Conservation (phyloP, 768 basidiomycete genomes). For the Trametes gibbosa region DNA sequence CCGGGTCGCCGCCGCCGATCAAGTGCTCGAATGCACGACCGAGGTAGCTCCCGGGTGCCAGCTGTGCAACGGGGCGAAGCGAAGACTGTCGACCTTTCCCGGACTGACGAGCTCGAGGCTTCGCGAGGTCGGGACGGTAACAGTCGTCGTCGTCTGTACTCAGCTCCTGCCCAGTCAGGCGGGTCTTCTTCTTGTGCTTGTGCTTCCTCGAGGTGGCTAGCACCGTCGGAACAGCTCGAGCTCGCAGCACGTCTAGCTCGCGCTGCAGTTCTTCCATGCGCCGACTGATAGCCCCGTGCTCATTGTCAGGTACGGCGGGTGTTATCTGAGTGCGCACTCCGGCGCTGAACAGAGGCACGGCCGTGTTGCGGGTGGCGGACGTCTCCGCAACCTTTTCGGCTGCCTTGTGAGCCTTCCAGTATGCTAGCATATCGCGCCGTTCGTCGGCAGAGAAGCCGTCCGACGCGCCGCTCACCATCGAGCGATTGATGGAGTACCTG, state of each 20-base stretch:
- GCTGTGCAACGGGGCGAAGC: conserved; percentile 2
- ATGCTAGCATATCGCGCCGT: background rate
- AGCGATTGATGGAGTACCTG: background rate
- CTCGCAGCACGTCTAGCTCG: background rate
- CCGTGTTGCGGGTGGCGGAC: background rate
- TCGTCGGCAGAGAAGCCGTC: background rate
- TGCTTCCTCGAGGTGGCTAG: background rate
- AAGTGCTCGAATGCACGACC: conserved; percentile 1
- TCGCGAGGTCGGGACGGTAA: background rate
- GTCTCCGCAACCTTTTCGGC: background rate
- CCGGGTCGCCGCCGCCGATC: background rate
- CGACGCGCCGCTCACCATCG: background rate
- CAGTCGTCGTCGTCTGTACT: background rate
- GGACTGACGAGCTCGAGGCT: background rate
- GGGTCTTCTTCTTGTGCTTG: background rate
- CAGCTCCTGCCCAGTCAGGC: background rate
- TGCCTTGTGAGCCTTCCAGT: background rate
- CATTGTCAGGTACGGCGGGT: background rate
- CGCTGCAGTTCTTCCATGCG: background rate
- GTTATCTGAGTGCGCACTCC: background rate
- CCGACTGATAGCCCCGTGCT: background rate
- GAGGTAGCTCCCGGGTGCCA: conserved; percentile 7
- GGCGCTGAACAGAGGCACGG: background rate
- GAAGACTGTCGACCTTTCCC: background rate
- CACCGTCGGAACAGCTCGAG: background rate